Base-by-base conservation (phyloP, 1,284 basidiomycete species). In the Macrocystidia cucumis region DNA sequence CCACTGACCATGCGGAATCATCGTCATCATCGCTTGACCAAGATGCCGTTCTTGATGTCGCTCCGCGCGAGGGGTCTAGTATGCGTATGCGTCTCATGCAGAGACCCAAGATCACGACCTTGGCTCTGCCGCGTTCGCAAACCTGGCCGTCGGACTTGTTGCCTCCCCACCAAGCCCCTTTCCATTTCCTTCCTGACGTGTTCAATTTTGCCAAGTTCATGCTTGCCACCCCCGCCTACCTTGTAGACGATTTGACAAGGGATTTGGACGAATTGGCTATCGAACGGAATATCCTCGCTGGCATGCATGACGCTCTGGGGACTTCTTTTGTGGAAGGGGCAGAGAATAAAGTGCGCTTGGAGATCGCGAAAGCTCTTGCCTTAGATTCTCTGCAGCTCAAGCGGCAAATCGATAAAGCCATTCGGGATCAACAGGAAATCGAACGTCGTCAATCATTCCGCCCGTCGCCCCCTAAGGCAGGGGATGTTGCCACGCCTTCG, bases 131-230 rank as follows among this genome's bases (percentile, higher is more conserved):
- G 29, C 80, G 89, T 18, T 95, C 93, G 0, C 54, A 67, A 5
- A 91, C 91, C 1, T 99, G 93, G 92, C 95, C 91, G 9, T 96
- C 87, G 3, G 88, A 91, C 42, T 71, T 91, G 0, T 63, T 98
- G n/a, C 82, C 88, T 7, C 84, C 89, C 9, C 88, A 93, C 46
- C 78, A 89, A 48, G 89, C 91, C 0, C 93, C 95, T 5, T 98
- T 93, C 68, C 78, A 96, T 55, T 98, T 98, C 64, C 72, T 93
- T 13, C 96, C 93, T 0, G 91, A 98, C 52, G 88, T 96, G 17
- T 81, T 85, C 46, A 65, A 70, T 13, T 98, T 86, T 54, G 76
- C 92, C 23, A 93, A 91, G 49, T 96, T 98, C 62, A 96, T 98
- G 89, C 78, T 98, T 13, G 92, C 91, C 8, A 89, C 92, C 0